A percentile compares a stretch with the other conserved stretches of the same genome.
phyloP scores from a whole-genome alignment of 257 asterid genomes.

The Solanum paucissectum region DNA sequence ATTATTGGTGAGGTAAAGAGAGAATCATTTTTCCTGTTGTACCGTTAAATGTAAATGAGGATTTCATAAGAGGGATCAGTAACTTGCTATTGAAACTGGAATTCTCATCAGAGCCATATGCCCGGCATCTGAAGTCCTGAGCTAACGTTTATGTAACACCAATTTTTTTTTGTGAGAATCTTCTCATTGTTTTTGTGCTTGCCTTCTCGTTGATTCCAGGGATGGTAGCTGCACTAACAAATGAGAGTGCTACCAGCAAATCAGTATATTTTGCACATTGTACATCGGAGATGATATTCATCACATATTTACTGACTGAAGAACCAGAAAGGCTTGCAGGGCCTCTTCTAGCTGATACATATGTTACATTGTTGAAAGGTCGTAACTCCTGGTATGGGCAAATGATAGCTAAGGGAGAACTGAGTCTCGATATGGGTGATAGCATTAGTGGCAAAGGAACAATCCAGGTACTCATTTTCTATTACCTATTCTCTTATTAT shows the following conservation, averaged over 20 bases:
- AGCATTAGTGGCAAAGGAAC: slow-evolving; percentile 93
- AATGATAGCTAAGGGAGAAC: slow-evolving; percentile 76
- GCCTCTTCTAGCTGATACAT: slow-evolving; percentile 83
- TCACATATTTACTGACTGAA: slow-evolving; percentile 70
- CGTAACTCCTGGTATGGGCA: slow-evolving; percentile 93
- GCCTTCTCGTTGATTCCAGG: slow-evolving; percentile 18
- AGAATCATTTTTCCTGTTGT: neutral
- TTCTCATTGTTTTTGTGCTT: neutral
- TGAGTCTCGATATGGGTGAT: slow-evolving; percentile 77
- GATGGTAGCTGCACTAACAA: slow-evolving; percentile 86
- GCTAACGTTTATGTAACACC: neutral
- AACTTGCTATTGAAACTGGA: neutral
- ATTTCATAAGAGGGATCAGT: neutral
- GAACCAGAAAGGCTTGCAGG: slow-evolving; percentile 94
- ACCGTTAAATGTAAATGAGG: neutral
- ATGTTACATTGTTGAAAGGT: slow-evolving; percentile 77
- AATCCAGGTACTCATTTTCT: slow-evolving; percentile 51
- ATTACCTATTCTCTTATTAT: neutral
- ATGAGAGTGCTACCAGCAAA: slow-evolving; percentile 88
- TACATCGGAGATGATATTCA: slow-evolving; percentile 87
- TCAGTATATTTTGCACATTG: slow-evolving; percentile 92
- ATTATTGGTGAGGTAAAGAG: neutral
- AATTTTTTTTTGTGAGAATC: neutral
- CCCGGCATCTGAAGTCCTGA: neutral
- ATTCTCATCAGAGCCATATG: neutral